These are phyloP conservation scores for Tremellales sp. DNA, from an alignment of 1,284 basidiomycete species.

Conservation along the genomic window DNA sequence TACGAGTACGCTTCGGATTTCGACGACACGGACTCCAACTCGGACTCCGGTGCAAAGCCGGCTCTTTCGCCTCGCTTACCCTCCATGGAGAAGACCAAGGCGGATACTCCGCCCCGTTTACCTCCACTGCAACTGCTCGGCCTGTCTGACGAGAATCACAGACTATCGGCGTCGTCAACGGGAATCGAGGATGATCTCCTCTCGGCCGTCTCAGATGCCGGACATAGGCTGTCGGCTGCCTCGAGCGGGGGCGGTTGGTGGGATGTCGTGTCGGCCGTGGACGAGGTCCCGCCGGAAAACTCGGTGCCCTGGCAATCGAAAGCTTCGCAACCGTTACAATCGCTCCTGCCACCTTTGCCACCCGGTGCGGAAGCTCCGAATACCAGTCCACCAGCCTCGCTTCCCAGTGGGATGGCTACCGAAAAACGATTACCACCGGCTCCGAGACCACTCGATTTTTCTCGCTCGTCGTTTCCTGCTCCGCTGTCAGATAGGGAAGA, in stretches of 20 bases:
- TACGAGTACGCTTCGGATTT: slow-evolving; percentile 18
- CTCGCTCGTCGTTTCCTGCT: too few relatives aligned
- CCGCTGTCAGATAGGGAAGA: too few relatives aligned
- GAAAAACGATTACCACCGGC: too few relatives aligned
- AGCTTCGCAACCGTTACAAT: too few relatives aligned
- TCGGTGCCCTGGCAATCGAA: slow-evolving; percentile 25
- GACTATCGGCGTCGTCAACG: too few relatives aligned
- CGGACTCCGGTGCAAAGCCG: too few relatives aligned
- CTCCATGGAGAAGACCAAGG: too few relatives aligned
- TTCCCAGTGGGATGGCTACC: too few relatives aligned
- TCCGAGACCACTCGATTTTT: too few relatives aligned
- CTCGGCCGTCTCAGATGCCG: too few relatives aligned
- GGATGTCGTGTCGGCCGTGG: slow-evolving; percentile 37
- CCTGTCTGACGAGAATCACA: slow-evolving; percentile 14
- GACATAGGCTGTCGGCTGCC: not conserved
- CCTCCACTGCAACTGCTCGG: slow-evolving; percentile 15
- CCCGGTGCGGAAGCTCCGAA: slow-evolving; percentile 30
- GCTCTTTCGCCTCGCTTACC: not conserved
- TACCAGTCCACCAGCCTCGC: too few relatives aligned
- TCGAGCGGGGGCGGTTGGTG: slow-evolving; percentile 28
- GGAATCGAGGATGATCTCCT: too few relatives aligned
- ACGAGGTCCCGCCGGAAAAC: slow-evolving; percentile 1
- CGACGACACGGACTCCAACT: slow-evolving; percentile 4
- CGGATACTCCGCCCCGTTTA: slow-evolving; percentile 7
- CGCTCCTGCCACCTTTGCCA: slow-evolving; percentile 23